Conservation (phyloP, 257 asterid genomes). For the Nicotiana tomentosiformis region DNA sequence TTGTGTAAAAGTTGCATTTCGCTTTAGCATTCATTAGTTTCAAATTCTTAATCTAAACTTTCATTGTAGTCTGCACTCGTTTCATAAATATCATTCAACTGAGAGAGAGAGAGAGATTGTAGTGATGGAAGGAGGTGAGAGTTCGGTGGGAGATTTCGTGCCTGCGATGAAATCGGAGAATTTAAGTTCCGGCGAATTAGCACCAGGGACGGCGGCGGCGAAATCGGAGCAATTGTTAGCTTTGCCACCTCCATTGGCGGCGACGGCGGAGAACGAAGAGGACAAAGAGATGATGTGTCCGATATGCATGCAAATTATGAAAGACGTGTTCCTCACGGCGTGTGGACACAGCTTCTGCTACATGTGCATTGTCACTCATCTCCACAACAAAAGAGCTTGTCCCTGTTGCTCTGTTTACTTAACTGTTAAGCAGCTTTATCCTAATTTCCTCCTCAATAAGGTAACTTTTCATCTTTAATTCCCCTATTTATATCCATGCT, state of each 20-base stretch:
- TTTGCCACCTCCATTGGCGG: neutral
- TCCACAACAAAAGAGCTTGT: conserved; percentile 78
- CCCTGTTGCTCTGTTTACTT: conserved; percentile 81
- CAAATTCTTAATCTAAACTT: no score
- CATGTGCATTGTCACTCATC: conserved; percentile 81
- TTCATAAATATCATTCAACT: no score
- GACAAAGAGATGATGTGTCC: conserved; percentile 81
- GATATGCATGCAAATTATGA: conserved; percentile 84
- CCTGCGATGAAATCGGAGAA: conserved; percentile 39
- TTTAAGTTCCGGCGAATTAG: conserved; percentile 16
- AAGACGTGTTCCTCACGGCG: conserved; percentile 76
- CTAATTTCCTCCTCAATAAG: conserved; percentile 93
- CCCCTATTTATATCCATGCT: no score
- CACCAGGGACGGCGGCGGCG: neutral
- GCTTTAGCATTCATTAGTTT: no score
- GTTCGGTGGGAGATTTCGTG: conserved; percentile 41
- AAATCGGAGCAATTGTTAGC: neutral
- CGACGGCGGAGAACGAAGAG: conserved; percentile 17
- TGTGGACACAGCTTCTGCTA: conserved; percentile 96
- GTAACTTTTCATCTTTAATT: conserved; percentile 15
- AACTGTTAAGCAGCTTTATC: conserved; percentile 58
- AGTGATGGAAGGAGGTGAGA: conserved; percentile 27
- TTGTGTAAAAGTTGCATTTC: no score
- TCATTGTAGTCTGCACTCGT: no score
- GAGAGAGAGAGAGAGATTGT: no score